Conservation (phyloP, 495 filamentous ascomycete species). For the Penicillium robsamsonii region DNA sequence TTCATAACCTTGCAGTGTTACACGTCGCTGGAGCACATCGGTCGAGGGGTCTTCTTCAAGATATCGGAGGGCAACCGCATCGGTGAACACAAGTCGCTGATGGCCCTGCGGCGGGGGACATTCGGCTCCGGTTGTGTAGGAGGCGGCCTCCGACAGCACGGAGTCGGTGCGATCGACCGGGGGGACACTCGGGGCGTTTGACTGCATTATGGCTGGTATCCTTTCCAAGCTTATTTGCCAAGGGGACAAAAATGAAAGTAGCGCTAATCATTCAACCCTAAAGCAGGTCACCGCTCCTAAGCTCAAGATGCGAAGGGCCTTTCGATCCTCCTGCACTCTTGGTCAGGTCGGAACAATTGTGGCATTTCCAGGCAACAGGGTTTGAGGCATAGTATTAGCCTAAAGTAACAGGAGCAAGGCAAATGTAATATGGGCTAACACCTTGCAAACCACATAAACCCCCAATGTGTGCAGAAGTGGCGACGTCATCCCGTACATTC, state of each 20-base stretch:
- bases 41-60: conserved; percentile 84
- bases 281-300: conserved; percentile 11
- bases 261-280: conserved; percentile 5
- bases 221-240: conserved; percentile 4
- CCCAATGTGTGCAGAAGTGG: conserved; percentile 14
- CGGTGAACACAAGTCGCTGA: conserved; percentile 64
- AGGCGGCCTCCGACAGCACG: conserved; percentile 24
- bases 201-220: conserved; percentile 24
- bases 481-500: conserved; percentile 25
- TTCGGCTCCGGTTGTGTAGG: conserved; percentile 21
- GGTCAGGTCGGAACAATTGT: conserved; percentile 22
- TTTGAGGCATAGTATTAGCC: conserved; percentile 14
- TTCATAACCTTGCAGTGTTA: conserved; percentile 78
- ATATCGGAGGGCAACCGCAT: conserved; percentile 77
- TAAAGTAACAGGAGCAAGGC: not conserved
- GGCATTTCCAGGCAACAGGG: conserved; percentile 25
- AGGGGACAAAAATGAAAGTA: not conserved
- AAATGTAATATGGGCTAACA: not conserved
- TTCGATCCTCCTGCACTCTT: conserved; percentile 26
- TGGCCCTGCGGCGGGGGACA: conserved; percentile 31
- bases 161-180: conserved; percentile 23
- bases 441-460: not conserved
- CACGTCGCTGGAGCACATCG: conserved; percentile 67
- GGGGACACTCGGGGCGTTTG: conserved; percentile 22
- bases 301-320: conserved; percentile 27